Evolutionary conservation across 306 rosid species (phyloP).

Genomic region (Myrica gale): DNA sequence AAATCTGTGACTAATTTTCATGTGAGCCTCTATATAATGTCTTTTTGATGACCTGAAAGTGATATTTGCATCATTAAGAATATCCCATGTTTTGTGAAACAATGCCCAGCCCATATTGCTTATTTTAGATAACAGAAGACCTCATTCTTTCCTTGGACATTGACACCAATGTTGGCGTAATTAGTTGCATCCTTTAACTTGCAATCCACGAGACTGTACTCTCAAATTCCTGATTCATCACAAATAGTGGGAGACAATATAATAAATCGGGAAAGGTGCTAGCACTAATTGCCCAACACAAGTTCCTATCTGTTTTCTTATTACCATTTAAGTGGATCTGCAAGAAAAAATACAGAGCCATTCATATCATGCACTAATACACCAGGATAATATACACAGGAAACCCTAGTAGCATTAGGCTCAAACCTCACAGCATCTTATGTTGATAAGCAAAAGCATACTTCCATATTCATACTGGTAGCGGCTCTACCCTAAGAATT

Average conservation of each 20-base stretch:
- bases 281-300: background rate
- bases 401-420: conserved; percentile 29
- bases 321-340: background rate
- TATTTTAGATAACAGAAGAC: background rate
- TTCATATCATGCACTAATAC: conserved; percentile 17
- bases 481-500: conserved; percentile 60
- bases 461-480: conserved; percentile 38
- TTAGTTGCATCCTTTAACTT: background rate
- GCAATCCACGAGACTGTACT: background rate
- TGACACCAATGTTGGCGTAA: background rate
- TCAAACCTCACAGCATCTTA: conserved; percentile 46
- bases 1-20: conserved; percentile 34
- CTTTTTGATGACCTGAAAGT: conserved; percentile 25
- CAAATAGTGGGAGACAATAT: background rate
- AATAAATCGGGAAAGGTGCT: background rate
- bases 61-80: conserved; percentile 15
- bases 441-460: conserved; percentile 33
- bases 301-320: background rate
- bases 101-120: conserved; percentile 7
- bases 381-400: conserved; percentile 22
- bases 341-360: background rate
- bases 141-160: conserved; percentile 8
- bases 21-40: conserved; percentile 23
- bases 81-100: conserved; percentile 18
- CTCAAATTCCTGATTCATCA: conserved; percentile 1